These are phyloP conservation scores for Gnetum montanum DNA, from an alignment of 75 land plant genomes.

Conservation along the genomic window DNA sequence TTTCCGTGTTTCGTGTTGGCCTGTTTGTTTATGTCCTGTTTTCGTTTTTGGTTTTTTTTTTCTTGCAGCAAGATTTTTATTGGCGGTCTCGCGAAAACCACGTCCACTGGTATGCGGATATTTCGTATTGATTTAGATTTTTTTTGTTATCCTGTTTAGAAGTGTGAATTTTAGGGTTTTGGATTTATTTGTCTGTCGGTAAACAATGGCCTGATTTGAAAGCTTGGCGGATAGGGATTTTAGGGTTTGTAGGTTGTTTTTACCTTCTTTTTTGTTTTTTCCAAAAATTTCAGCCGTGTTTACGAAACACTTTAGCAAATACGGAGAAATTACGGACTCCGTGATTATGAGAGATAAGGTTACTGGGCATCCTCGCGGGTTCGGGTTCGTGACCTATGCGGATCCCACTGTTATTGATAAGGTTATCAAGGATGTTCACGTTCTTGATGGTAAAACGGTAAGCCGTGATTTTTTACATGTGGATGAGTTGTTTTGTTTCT, in stretches of 20 bases:
- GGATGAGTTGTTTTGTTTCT: not conserved
- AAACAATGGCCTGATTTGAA: not conserved
- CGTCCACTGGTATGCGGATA: conserved; percentile 36
- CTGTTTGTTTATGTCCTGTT: not conserved
- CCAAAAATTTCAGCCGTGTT: conserved; percentile 37
- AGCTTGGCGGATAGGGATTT: not conserved
- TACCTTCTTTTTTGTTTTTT: not conserved
- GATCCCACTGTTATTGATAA: conserved; percentile 79
- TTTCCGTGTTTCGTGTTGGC: too few relatives aligned
- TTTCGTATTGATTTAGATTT: not conserved
- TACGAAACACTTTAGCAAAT: conserved; percentile 69
- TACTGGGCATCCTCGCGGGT: conserved; percentile 82
- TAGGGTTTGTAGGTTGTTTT: not conserved
- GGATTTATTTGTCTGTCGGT: not conserved
- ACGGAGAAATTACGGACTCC: conserved; percentile 75
- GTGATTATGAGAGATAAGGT: conserved; percentile 80
- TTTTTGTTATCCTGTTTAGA: not conserved
- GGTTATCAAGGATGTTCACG: conserved; percentile 68
- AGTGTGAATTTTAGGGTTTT: not conserved
- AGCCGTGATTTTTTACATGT: not conserved
- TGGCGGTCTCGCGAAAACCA: conserved; percentile 68
- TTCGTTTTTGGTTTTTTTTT: not conserved
- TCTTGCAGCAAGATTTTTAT: conserved; percentile 65
- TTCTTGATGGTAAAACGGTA: conserved; percentile 82
- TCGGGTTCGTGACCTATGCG: conserved; percentile 87